These are phyloP conservation scores for Orbilia blumenaviensis DNA, from an alignment of 2,329 filamentous ascomycete species.

Conservation along the genomic window DNA sequence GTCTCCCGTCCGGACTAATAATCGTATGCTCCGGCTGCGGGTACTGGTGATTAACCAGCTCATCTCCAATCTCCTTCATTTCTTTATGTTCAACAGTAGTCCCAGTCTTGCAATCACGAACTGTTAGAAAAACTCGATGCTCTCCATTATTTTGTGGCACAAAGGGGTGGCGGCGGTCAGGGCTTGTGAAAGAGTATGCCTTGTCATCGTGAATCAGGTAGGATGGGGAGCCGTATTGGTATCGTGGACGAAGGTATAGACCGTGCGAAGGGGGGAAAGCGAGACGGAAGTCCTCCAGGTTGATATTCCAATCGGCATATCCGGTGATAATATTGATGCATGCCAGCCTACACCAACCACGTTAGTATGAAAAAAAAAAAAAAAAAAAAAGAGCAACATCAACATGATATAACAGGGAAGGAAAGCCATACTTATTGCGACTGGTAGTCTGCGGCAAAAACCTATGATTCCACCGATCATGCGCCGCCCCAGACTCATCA, in stretches of 20 bases:
- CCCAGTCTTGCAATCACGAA: conserved; percentile 32
- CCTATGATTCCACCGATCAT: conserved; percentile 3
- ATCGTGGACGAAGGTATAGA: conserved; percentile 33
- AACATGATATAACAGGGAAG: not conserved
- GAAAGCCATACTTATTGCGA: conserved; percentile 41
- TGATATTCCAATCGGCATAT: conserved; percentile 46
- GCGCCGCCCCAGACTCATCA: not conserved
- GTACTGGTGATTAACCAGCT: conserved; percentile 7
- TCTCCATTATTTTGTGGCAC: not conserved
- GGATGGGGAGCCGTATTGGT: conserved; percentile 11
- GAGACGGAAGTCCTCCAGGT: conserved; percentile 23
- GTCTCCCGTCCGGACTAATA: conserved; percentile 40
- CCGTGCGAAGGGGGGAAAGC: conserved; percentile 20
- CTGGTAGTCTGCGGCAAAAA: conserved; percentile 5
- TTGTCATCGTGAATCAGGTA: conserved; percentile 30
- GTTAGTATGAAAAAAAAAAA: not conserved
- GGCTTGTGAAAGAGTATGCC: conserved; percentile 37
- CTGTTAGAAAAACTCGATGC: conserved; percentile 22
- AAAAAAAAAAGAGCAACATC: too few species aligned
- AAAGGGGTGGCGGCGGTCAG: conserved; percentile 1
- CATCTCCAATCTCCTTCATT: conserved; percentile 18
- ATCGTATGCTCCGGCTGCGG: conserved; percentile 31
- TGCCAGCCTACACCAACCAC: conserved; percentile 16
- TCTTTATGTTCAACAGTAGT: not conserved
- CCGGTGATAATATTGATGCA: conserved; percentile 49